Evolutionary conservation across 805 yeast genomes (phyloP).

Genomic region (Pichia thaimueangensis): DNA sequence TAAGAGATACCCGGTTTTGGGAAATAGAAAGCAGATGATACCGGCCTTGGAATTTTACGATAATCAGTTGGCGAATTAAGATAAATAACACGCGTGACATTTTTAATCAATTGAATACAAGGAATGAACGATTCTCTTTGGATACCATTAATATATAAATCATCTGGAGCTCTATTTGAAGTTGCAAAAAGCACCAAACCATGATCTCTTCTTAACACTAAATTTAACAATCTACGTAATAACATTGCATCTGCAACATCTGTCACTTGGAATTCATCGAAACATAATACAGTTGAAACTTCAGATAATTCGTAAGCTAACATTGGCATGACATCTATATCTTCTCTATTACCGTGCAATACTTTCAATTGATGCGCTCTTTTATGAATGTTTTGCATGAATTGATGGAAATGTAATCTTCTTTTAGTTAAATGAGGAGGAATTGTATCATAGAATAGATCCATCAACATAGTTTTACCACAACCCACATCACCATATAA

Average conservation of each 20-base stretch:
- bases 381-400: constrained; percentile 91
- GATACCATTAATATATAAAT: constrained; percentile 86
- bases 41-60: constrained; percentile 79
- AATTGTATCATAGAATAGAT: constrained; percentile 78
- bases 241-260: constrained; percentile 99
- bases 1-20: constrained; percentile 62
- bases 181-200: constrained; percentile 91
- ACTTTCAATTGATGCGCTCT: constrained; percentile 69
- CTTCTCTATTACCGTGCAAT: constrained; percentile 56
- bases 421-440: constrained; percentile 72
- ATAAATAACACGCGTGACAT: constrained; percentile 67
- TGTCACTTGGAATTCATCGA: constrained; percentile 96
- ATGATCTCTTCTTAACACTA: constrained; percentile 62
- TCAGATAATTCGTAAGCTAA: constrained; percentile 80
- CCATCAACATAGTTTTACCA: constrained; percentile 98
- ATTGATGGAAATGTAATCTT: constrained; percentile 91
- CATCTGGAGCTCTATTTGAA: constrained; percentile 92
- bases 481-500: constrained; percentile 97
- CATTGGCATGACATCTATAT: constrained; percentile 75
- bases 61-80: constrained; percentile 92
- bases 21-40: constrained; percentile 68
- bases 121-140: constrained; percentile 91
- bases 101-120: constrained; percentile 74
- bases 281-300: constrained; percentile 73
- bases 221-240: constrained; percentile 63